Evolutionary conservation across 2,329 filamentous ascomycete species (phyloP).

Genomic region (Neopestalotiopsis rosae): DNA sequence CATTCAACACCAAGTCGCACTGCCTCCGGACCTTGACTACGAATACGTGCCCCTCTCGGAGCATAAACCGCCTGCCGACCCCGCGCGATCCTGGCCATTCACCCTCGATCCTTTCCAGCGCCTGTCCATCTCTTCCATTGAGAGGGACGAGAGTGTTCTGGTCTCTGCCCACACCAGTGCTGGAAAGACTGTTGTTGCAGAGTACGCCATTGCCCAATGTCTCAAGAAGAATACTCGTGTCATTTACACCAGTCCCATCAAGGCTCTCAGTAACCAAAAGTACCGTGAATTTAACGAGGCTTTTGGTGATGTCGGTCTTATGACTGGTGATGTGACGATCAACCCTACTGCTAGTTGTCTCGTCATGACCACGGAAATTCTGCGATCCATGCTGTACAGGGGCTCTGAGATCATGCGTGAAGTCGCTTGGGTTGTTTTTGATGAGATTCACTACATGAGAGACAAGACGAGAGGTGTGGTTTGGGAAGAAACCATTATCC

Average conservation of each 20-base stretch:
- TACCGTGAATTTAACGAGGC: slow-evolving; percentile 95
- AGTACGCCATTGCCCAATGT: slow-evolving; percentile 97
- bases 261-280: slow-evolving; percentile 98
- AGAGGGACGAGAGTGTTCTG: slow-evolving; percentile 93
- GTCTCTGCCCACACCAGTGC: slow-evolving; percentile 98
- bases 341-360: slow-evolving; percentile 97
- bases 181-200: slow-evolving; percentile 96
- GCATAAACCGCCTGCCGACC: slow-evolving; percentile 87
- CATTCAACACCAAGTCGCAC: slow-evolving; percentile 95
- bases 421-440: slow-evolving; percentile 97
- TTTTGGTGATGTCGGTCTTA: slow-evolving; percentile 95
- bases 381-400: slow-evolving; percentile 96
- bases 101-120: slow-evolving; percentile 97
- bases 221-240: slow-evolving; percentile 97
- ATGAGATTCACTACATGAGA: slow-evolving; percentile 98
- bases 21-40: slow-evolving; percentile 93
- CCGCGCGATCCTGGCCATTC: slow-evolving; percentile 85
- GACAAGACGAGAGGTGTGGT: slow-evolving; percentile 95
- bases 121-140: slow-evolving; percentile 90
- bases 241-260: slow-evolving; percentile 99
- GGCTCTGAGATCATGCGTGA: slow-evolving; percentile 99
- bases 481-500: slow-evolving; percentile 99
- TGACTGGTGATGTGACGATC: slow-evolving; percentile 99
- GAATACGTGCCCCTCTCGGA: slow-evolving; percentile 94
- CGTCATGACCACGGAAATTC: slow-evolving; percentile 99